A percentile compares a stretch with the other conserved stretches of the same genome.
phyloP scores from a whole-genome alignment of 306 rosid species.

The Urtica urens region DNA sequence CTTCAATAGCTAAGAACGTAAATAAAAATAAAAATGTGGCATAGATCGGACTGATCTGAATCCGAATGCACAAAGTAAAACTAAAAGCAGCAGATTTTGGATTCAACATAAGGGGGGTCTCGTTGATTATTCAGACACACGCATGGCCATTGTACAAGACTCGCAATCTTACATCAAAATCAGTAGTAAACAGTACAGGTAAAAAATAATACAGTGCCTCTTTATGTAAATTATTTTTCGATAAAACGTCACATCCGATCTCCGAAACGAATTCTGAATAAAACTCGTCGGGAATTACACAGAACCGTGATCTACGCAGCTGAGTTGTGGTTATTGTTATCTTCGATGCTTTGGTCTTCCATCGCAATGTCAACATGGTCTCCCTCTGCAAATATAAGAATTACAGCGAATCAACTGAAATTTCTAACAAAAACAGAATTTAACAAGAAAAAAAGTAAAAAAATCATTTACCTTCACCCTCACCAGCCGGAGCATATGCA shows the following conservation, averaged over 20 bases:
- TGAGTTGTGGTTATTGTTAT: constrained; percentile 2
- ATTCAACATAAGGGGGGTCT: not conserved
- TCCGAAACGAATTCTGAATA: too few relatives aligned
- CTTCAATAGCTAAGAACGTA: too few relatives aligned
- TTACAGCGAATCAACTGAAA: constrained; percentile 3
- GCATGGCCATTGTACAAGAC: too few relatives aligned
- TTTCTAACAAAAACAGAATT: constrained; percentile 1
- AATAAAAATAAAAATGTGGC: too few relatives aligned
- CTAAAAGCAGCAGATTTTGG: not conserved
- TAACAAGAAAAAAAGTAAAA: not conserved
- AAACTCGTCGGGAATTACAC: constrained; percentile 11
- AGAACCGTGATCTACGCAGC: constrained; percentile 16
- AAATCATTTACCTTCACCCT: constrained; percentile 41
- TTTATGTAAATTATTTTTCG: too few relatives aligned
- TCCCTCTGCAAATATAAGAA: constrained; percentile 19
- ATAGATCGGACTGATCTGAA: too few relatives aligned
- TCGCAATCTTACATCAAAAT: too few relatives aligned
- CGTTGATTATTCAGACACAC: constrained; percentile 1
- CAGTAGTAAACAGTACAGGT: too few relatives aligned
- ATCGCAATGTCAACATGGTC: constrained; percentile 12
- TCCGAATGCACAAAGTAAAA: not conserved
- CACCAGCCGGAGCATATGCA: constrained; percentile 69
- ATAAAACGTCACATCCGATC: too few relatives aligned
- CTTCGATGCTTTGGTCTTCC: constrained; percentile 28
- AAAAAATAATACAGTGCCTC: too few relatives aligned